Conservation (phyloP, 768 basidiomycete genomes). For the Trametes cubensis region DNA sequence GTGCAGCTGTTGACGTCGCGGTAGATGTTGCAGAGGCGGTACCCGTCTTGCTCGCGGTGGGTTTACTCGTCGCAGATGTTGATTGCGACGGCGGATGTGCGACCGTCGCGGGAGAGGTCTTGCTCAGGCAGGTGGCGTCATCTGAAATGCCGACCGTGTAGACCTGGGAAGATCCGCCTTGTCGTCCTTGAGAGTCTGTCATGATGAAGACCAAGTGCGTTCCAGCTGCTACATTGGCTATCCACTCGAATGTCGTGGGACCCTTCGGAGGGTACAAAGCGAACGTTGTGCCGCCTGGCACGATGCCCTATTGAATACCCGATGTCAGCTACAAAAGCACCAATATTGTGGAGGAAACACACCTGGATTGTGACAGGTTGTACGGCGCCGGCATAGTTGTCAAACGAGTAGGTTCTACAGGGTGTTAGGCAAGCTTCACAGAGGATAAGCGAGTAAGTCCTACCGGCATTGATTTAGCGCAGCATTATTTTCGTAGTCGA, state of each 20-base stretch:
- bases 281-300: constrained; percentile 32
- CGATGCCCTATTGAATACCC: constrained; percentile 23
- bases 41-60: constrained; percentile 2
- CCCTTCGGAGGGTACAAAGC: constrained; percentile 29
- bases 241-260: constrained; percentile 30
- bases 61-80: constrained; percentile 55
- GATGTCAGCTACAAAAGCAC: not conserved
- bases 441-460: not conserved
- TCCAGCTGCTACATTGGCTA: constrained; percentile 26
- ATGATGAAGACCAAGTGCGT: constrained; percentile 30
- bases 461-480: constrained; percentile 23
- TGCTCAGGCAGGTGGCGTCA: constrained; percentile 30
- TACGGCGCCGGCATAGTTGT: constrained; percentile 27
- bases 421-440: not conserved
- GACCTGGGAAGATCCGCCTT: constrained; percentile 31
- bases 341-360: not conserved
- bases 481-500: constrained; percentile 10
- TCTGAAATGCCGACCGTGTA: constrained; percentile 24
- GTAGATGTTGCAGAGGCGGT: constrained; percentile 8
- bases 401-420: constrained; percentile 28
- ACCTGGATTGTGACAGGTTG: constrained; percentile 34
- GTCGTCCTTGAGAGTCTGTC: constrained; percentile 31
- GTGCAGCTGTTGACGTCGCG: constrained; percentile 17
- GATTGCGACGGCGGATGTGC: constrained; percentile 26
- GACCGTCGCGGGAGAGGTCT: constrained; percentile 28